Percentiles rank a stretch among this genome's conserved stretches.
These are phyloP conservation scores for Tuber magnatum DNA, from an alignment of 495 filamentous ascomycete species.

Conservation along the genomic window DNA sequence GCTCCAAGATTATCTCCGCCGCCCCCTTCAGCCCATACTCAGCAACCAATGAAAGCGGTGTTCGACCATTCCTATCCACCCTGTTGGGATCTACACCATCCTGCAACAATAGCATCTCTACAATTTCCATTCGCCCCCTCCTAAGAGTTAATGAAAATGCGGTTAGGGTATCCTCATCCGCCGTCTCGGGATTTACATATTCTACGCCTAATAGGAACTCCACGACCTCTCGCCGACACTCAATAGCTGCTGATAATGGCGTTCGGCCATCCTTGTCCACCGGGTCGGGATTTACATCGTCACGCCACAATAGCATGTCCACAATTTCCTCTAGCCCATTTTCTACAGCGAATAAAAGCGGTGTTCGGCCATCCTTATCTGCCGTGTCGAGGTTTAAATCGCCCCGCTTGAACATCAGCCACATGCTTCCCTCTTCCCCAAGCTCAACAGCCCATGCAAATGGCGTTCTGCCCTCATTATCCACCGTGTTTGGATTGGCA, in stretches of 20 bases:
- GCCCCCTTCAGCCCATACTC: no score
- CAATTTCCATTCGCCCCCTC: no score
- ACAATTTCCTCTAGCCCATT: constrained; percentile 37
- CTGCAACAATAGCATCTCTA: no score
- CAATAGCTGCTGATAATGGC: constrained; percentile 40
- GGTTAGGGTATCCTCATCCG: no score
- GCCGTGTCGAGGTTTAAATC: constrained; percentile 34
- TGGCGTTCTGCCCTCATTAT: constrained; percentile 19
- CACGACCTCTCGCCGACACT: constrained; percentile 26
- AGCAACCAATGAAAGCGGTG: no score
- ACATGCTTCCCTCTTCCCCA: not conserved
- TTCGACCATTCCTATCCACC: no score
- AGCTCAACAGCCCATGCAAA: constrained; percentile 36
- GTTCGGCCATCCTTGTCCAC: constrained; percentile 23
- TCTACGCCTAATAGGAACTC: no score
- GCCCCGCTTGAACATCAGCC: constrained; percentile 30
- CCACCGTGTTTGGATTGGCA: constrained; percentile 20
- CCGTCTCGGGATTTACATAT: no score
- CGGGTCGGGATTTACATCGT: constrained; percentile 15
- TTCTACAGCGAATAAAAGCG: constrained; percentile 35
- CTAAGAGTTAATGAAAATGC: no score
- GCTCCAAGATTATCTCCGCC: no score
- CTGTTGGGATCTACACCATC: no score
- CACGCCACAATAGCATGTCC: constrained; percentile 29
- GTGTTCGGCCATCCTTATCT: constrained; percentile 22